Percentiles rank a stretch among this genome's conserved stretches.
Evolutionary conservation across 116 monocot species (phyloP).

Genomic region (Phalaenopsis hybrid): DNA sequence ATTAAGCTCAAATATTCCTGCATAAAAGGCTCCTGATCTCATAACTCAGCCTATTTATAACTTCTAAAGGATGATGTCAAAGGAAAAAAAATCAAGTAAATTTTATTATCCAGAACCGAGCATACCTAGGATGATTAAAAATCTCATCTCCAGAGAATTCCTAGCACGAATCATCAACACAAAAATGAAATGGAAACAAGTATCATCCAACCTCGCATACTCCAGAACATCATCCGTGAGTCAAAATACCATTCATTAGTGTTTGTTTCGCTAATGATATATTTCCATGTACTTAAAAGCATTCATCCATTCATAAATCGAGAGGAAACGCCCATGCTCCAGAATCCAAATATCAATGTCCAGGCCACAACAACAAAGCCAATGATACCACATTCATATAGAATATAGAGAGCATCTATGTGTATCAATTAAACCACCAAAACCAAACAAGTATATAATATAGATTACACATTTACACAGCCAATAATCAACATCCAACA

Average conservation of each 20-base stretch:
- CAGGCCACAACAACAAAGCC: neutral
- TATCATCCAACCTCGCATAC: conserved; percentile 7
- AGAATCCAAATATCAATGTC: neutral
- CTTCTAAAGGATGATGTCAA: neutral
- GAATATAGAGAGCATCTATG: neutral
- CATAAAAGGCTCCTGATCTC: neutral
- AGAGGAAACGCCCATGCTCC: neutral
- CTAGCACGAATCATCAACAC: neutral
- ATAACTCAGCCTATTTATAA: neutral
- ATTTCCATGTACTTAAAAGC: neutral
- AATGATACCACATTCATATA: neutral
- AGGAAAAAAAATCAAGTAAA: neutral
- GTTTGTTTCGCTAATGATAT: neutral
- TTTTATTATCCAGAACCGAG: neutral
- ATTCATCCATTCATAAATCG: neutral
- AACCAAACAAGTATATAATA: neutral
- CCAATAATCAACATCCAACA: neutral
- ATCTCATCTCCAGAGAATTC: neutral
- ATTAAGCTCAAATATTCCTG: conserved; percentile 1
- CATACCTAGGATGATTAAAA: neutral
- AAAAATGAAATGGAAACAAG: neutral
- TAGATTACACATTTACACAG: neutral
- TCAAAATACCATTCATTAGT: neutral
- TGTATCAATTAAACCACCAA: neutral
- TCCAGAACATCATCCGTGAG: neutral